Base-by-base conservation (phyloP, 345 rosid genomes). In the Ricinus communis region DNA sequence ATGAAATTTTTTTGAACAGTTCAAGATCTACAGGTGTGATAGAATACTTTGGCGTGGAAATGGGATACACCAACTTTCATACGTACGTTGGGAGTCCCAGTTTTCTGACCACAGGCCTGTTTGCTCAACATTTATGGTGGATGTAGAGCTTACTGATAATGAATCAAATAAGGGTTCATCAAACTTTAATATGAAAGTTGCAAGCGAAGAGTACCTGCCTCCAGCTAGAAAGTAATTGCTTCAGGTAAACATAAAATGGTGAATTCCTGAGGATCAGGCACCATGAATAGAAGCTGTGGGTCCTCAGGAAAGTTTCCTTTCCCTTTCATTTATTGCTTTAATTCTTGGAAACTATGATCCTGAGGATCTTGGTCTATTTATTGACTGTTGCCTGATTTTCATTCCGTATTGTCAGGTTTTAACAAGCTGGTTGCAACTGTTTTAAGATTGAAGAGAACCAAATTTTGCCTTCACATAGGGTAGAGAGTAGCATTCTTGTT, bases 61-160 rank as follows among this genome's bases (percentile, higher is more conserved):
- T 55, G 97, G 96, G 54, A 89, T 95, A 36, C 69, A 45, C 8
- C 93, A 89, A 72, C 71, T 81, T 28, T 80, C 83, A 12, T 95
- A 95, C 51, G 45, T 74, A 2, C 88, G 97, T 0, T 77, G 79
- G 41, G 99, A 95, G 68, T 89, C 87, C 1, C 81, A 81, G 52
- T 90, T 95, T 68, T 95, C 99, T 3, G 97, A 95, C 73, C 99
- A 95, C 75, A 82, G 99, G 7, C 97, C 97, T 0, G 99, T 95
- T 1, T 87, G 88, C 43, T 72, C 90, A 2, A 76, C 78, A 43
- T 92, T 95, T 76, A 24, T 74, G n/a, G 84, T 92, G 28, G 84
- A 83, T 66, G 88, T 83, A n/a, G 83, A 77, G 47, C 81, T 82
- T 65, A 28, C 60, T 9, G 88, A 88, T 67, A 75, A 73, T 63